Evolutionary conservation across 805 yeast species (phyloP), one percentile per base, ranked within the genome.

Genomic region (Cyberlindnera mississippiensis): DNA sequence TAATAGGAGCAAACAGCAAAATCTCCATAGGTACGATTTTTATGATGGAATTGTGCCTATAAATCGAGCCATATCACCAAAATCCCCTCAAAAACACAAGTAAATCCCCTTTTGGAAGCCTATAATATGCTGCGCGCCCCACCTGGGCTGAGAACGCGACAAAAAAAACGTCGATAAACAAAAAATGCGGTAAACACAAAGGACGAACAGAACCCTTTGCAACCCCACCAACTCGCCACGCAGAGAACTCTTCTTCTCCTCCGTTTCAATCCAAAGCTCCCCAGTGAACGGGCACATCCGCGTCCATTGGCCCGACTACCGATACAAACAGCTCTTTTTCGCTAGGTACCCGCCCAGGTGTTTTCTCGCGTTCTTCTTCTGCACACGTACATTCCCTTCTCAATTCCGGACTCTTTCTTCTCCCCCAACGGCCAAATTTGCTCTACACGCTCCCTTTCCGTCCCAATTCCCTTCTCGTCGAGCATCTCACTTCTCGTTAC

Each of bases 151-250:
- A 33, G 12, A 33, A 33, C 35, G 35, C 28, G 24, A 37, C 29
- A 16, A 29, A 37, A 37, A 34, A 34, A 39, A 39, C 42, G 42
- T 39, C 42, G 37, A 38, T 38, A 33, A 38, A 34, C 38, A 28
- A 28, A 34, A 39, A 33, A 33, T 20, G 18, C 22, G 24, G 35
- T 33, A 33, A 33, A 33, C 36, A 33, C 20, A 24, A 18, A 18
- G 6, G 4, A 33, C 24, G 28, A 15, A 22, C 28, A n/a, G n/a
- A n/a, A n/a, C 20, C 35, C 28, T 8, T 30, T 15, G 19, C 14
- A 15, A 15, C 33, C 7, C 17, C 28, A 6, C 12, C 18, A 7
- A 20, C 17, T n/a, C 32, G 7, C 38, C 14, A 14, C n/a, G n/a
- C n/a, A n/a, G n/a, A n/a, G n/a, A n/a, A n/a, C 27, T 24, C 27